Base-by-base conservation (phyloP, 225 moss, liverwort and hornwort species). In the Polytrichum commune region DNA sequence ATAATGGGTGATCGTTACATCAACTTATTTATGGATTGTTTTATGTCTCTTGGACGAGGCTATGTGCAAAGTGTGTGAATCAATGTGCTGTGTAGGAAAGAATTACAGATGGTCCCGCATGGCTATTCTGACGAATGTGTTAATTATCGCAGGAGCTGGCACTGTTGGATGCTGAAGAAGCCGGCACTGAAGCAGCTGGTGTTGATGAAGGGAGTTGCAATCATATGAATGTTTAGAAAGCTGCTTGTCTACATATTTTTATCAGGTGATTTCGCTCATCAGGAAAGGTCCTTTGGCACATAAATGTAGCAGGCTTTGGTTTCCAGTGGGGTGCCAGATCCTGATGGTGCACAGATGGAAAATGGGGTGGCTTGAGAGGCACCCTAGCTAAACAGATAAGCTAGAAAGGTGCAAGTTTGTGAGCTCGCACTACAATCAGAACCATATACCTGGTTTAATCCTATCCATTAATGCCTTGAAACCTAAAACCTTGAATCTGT, bases 331-430 rank as follows among this genome's bases (percentile, higher is more conserved):
- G 5, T 25, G 18, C 26, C 53, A 68, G 24, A 35, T 5, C 18
- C 58, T 69, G 27, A 30, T 69, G 58, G 28, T 73, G 68, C 54
- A 46, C 68, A 73, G 57, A 83, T 86, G 86, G 73, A 70, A 72
- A 18, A 53, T 53, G 25, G 26, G 68, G 68, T 68, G 54, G 68
- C 54, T 29, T 68, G 54, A 68, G 27, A 28, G 68, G 5, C 53
- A 25, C 25, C 67, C 53, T 24, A 27, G 67, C 16, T 67, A 26
- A 26, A 10, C 24, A 62, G 27, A 27, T 63, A 27, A 18, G 18
- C 26, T 20, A 58, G 20, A 24, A 20, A 58, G 58, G 24, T n/a
- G 20, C 16, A 24, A 20, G 24, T 6, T 58, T 58, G 58, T 35
- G 35, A 35, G 35, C 35, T 33, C 9, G 35, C 35, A 35, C 35